Conservation (phyloP, 305 asterid genomes). For the Fraxinus baroniana region DNA sequence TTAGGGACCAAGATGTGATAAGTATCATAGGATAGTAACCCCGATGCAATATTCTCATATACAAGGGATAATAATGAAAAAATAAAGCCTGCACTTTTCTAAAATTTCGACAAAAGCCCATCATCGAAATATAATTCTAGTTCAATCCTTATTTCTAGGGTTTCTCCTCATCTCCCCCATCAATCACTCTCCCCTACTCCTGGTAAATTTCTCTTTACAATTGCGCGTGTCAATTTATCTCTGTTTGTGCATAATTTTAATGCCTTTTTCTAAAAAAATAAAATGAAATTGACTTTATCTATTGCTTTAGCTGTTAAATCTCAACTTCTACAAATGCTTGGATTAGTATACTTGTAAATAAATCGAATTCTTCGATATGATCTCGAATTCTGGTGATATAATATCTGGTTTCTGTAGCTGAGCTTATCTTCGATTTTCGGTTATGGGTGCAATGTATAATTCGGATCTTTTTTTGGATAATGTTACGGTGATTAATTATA, state of each 20-base stretch:
- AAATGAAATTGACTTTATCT: conserved; percentile 1
- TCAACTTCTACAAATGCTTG: conserved; percentile 6
- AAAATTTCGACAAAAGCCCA: not conserved
- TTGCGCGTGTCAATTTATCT: conserved; percentile 9
- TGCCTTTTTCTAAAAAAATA: not conserved
- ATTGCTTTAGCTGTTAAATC: not conserved
- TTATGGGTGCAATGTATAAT: not conserved
- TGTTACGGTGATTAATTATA: not conserved
- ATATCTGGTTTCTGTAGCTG: not conserved
- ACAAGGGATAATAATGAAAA: not conserved
- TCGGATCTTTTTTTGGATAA: not conserved
- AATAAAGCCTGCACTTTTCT: not conserved
- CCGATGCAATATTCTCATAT: not conserved
- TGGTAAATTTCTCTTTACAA: conserved; percentile 34
- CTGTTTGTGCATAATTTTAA: not conserved
- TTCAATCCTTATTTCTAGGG: conserved; percentile 57
- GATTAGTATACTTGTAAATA: not conserved
- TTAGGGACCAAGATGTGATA: not conserved
- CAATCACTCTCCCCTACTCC: conserved; percentile 28
- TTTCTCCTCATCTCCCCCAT: conserved; percentile 38
- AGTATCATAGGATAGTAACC: not conserved
- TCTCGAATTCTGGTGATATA: conserved; percentile 13
- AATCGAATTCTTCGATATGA: not conserved
- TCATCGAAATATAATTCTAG: conserved; percentile 11
- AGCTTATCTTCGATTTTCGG: not conserved